phyloP scores from a whole-genome alignment of 106 monocot species.

The Triglochin maritima region DNA sequence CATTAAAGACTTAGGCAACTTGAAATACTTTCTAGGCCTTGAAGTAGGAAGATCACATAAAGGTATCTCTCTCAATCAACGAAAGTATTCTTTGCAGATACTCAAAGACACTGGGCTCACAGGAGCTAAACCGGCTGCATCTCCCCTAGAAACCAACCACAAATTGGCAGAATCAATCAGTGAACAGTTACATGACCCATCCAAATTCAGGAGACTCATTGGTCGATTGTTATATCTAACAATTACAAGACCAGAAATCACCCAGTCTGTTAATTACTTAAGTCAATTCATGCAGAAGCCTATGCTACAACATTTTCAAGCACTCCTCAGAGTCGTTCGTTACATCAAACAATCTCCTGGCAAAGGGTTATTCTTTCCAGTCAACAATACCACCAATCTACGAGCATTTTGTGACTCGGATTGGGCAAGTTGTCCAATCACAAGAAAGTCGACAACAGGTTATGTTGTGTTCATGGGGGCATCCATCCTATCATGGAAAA shows the following conservation, averaged over 20 bases:
- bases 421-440: neutral
- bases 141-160: neutral
- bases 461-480: neutral
- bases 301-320: neutral
- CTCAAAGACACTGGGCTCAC: neutral
- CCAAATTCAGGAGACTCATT: neutral
- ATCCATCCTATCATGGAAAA: neutral
- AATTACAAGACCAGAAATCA: neutral
- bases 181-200: neutral
- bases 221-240: constrained; percentile 4
- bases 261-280: neutral
- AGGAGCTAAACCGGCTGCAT: neutral
- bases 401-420: neutral
- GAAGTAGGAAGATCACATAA: neutral
- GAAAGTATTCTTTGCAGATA: neutral
- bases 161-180: neutral
- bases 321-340: neutral
- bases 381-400: neutral
- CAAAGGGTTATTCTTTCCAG: neutral
- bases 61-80: neutral
- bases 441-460: neutral
- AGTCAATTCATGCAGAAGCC: neutral
- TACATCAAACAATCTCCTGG: neutral
- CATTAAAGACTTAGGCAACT: neutral
- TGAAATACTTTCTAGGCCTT: neutral